Base-by-base conservation (phyloP, 139 green algal species). In the Ettlia oleoabundans region DNA sequence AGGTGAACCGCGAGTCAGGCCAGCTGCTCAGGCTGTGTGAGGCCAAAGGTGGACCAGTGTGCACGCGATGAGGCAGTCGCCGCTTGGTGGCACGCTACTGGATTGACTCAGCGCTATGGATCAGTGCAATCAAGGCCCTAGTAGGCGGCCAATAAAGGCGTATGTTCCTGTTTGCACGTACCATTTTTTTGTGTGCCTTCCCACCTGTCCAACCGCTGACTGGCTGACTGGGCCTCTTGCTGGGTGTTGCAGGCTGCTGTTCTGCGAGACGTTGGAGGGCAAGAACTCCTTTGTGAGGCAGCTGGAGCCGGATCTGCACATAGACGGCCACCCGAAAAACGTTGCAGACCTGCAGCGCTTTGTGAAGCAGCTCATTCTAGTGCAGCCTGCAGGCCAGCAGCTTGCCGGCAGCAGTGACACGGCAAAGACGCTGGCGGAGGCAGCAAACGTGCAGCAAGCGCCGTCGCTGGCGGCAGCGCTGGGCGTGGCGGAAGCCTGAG, bases 241-340 rank as follows among this genome's bases (percentile, higher is more conserved):
- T 61, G 37, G 1, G 9, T 38, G n/a, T 28, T 74, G 64, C 77
- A 83, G 87, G 42, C 33, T 95, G 80, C 78, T 97, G 58, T 95
- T 95, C 82, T 97, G 94, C 86, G 87, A 81, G 41, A 97, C 91
- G 13, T 43, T 90, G 47, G 88, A 91, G 0, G 93, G 94, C 80
- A 97, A 96, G 85, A 86, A 92, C 21, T 93, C 92, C 19, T 88
- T 96, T 28, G 93, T 96, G 55, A 72, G 93, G 24, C 93, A 97
- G 84, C 77, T 97, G 30, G 94, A 97, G 82, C 93, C 94, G 13
- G 87, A 94, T 4, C 81, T 97, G 68, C 94, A 97, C 76, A 79
- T 97, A 21, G 94, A 97, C 70, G 91, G 78, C 1, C 61, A 91
- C 37, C 33, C 63, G 0, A 40, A 68, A 5, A 97, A 92, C 9